Conservation (phyloP, 2,329 filamentous ascomycete genomes). For the Colletotrichum shisoi region DNA sequence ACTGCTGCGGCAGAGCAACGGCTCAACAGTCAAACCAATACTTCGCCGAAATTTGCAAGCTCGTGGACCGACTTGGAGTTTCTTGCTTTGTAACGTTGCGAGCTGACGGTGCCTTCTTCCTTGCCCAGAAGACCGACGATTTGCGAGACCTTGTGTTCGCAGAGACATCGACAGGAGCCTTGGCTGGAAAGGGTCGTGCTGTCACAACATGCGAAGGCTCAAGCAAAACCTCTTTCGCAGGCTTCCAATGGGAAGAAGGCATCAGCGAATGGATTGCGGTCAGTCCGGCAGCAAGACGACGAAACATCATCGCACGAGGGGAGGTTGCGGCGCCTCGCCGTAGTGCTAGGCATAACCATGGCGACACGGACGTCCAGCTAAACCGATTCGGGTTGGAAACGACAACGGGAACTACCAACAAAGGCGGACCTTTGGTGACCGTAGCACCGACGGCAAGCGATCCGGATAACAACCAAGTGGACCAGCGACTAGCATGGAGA, state of each 20-base stretch:
- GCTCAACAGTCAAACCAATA: conserved; percentile 50
- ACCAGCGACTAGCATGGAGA: conserved; percentile 10
- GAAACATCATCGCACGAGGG: background rate
- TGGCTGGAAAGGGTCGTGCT: background rate
- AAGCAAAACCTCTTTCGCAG: conserved; percentile 44
- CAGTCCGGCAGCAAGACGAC: conserved; percentile 23
- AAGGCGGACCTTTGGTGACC: background rate
- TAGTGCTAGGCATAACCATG: conserved; percentile 1
- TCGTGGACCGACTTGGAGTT: conserved; percentile 49
- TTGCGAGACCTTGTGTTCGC: conserved; percentile 63
- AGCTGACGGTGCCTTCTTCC: conserved; percentile 58
- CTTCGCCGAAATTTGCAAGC: conserved; percentile 53
- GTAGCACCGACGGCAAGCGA: background rate
- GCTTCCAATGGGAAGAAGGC: conserved; percentile 53
- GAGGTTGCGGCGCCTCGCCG: conserved; percentile 1
- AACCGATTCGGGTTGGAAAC: background rate
- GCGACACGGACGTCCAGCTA: background rate
- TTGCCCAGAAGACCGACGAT: conserved; percentile 62
- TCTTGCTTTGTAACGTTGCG: conserved; percentile 50
- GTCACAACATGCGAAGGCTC: background rate
- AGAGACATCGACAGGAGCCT: conserved; percentile 48
- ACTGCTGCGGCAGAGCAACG: conserved; percentile 56
- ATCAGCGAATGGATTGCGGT: conserved; percentile 52
- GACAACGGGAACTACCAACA: background rate
- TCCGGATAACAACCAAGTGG: conserved; percentile 5